phyloP scores from a whole-genome alignment of 352 stramenopile genomes.

The Phytophthora melonis region DNA sequence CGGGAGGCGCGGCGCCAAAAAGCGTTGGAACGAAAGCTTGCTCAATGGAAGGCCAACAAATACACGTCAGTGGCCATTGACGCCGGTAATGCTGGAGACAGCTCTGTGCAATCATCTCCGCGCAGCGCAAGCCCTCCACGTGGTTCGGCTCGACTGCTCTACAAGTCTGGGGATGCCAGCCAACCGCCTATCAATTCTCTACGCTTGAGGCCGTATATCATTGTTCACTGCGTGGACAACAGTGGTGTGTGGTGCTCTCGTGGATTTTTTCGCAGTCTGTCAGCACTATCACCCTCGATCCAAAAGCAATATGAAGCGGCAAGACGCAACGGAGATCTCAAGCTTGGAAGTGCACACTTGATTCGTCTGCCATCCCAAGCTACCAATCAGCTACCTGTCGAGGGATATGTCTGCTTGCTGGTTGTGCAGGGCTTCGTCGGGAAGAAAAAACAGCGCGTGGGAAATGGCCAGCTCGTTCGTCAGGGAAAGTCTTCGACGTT shows the following conservation, averaged over 20 bases:
- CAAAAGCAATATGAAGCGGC: conserved; percentile 74
- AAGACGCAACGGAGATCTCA: conserved; percentile 66
- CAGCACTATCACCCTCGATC: conserved; percentile 55
- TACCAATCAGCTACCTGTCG: conserved; percentile 13
- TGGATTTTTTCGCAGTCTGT: conserved; percentile 79
- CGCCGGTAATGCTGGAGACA: neutral
- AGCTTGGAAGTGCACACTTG: conserved; percentile 76
- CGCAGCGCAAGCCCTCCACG: conserved; percentile 1
- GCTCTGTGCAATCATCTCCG: conserved; percentile 4
- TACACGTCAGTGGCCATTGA: conserved; percentile 64
- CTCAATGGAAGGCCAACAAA: conserved; percentile 66
- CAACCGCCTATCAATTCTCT: conserved; percentile 40
- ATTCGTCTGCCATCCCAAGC: conserved; percentile 47
- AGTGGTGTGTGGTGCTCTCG: conserved; percentile 76
- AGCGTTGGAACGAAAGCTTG: conserved; percentile 57
- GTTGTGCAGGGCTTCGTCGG: conserved; percentile 73
- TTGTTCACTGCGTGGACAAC: conserved; percentile 83
- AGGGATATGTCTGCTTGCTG: conserved; percentile 70
- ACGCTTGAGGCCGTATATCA: conserved; percentile 42
- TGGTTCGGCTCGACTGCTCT: conserved; percentile 44
- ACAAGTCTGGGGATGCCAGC: conserved; percentile 70
- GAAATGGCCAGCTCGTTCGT: conserved; percentile 47
- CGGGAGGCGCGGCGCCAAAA: conserved; percentile 55
- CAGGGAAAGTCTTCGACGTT: conserved; percentile 73
- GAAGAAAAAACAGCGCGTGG: conserved; percentile 63